These are phyloP conservation scores for Stachybotrys echinatus DNA, from an alignment of 2,329 filamentous ascomycete genomes.

Conservation along the genomic window DNA sequence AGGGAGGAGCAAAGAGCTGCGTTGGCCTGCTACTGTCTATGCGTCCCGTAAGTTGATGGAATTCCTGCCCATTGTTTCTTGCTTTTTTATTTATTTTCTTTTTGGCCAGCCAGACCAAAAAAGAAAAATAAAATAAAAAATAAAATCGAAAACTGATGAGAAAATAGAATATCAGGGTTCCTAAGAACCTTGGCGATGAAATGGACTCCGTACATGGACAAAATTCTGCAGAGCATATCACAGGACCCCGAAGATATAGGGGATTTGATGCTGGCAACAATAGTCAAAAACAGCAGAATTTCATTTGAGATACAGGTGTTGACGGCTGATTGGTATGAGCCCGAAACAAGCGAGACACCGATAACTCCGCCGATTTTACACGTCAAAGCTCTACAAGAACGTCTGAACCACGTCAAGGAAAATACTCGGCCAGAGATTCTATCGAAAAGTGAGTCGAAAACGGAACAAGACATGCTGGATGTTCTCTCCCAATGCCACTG, in stretches of 20 bases:
- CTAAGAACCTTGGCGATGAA: slow-evolving; percentile 37
- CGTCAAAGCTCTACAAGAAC: slow-evolving; percentile 19
- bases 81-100: too few relatives aligned
- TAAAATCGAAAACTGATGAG: too few relatives aligned
- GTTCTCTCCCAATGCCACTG: too few relatives aligned
- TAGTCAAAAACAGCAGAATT: slow-evolving; percentile 27
- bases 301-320: slow-evolving; percentile 10
- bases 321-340: slow-evolving; percentile 10
- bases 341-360: not conserved
- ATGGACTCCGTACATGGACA: slow-evolving; percentile 52
- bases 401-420: slow-evolving; percentile 17
- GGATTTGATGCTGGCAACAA: slow-evolving; percentile 39
- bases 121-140: too few relatives aligned
- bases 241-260: slow-evolving; percentile 34
- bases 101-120: too few relatives aligned
- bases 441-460: slow-evolving; percentile 21
- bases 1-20: slow-evolving; percentile 24
- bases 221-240: slow-evolving; percentile 38
- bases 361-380: slow-evolving; percentile 17
- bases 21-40: slow-evolving; percentile 20
- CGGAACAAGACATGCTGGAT: too few relatives aligned
- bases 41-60: slow-evolving; percentile 19
- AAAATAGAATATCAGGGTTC: slow-evolving; percentile 13
- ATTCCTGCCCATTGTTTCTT: too few relatives aligned
- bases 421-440: slow-evolving; percentile 15